Conservation (phyloP, 768 basidiomycete species). For the Tulasnella sp. region DNA sequence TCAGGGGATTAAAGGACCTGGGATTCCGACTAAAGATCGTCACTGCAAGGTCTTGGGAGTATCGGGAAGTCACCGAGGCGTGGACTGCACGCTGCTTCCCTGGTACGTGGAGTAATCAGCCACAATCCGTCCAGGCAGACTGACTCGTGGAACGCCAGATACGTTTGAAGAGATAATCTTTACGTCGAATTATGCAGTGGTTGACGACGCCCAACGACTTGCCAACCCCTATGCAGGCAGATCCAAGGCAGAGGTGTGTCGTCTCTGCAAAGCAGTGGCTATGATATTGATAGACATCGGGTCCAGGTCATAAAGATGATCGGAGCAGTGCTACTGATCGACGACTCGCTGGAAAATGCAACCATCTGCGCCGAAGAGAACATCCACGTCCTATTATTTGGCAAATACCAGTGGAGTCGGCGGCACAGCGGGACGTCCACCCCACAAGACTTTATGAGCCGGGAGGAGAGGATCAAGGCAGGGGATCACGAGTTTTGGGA, state of each 20-base stretch:
- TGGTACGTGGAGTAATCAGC: not conserved
- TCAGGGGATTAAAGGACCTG: not conserved
- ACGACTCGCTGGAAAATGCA: constrained; percentile 12
- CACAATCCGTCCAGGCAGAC: not conserved
- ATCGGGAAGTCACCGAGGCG: not conserved
- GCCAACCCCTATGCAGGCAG: constrained; percentile 9
- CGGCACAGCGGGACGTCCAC: not conserved
- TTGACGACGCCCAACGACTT: not conserved
- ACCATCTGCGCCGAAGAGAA: not conserved
- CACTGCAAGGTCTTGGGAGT: constrained; percentile 2
- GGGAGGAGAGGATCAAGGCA: not conserved
- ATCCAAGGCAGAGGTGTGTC: constrained; percentile 4
- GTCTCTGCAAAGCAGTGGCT: not conserved
- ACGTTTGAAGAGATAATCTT: constrained; percentile 4
- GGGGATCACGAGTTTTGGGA: constrained; percentile 5
- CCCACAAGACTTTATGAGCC: constrained; percentile 7
- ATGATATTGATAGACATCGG: not conserved
- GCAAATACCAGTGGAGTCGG: not conserved
- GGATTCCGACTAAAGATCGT: not conserved
- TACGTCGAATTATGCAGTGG: not conserved
- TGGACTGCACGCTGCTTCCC: constrained; percentile 1
- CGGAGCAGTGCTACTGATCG: not conserved
- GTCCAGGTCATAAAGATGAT: not conserved
- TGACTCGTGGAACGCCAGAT: not conserved
- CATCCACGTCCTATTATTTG: constrained; percentile 6